Base-by-base conservation (phyloP, 1,139 yeast species). In the Hyphopichia buzzinii region DNA sequence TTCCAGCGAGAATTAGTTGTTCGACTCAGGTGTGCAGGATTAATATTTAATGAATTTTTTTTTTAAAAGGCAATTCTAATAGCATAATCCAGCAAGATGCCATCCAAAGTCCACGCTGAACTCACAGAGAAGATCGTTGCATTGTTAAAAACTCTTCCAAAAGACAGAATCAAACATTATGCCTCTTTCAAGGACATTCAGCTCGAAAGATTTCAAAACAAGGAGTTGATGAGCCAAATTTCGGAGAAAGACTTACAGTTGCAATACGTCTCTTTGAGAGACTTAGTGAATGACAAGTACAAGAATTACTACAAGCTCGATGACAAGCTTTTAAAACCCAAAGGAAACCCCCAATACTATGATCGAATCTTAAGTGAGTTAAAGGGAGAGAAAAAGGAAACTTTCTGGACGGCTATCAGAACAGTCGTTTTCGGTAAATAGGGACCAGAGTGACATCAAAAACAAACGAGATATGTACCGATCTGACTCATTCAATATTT, bases 331-430 rank as follows among this genome's bases (percentile, higher is more conserved):
- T 62, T 78, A 50, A 70, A 62, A 47, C 97, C 97, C 22, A 81
- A 82, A 53, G 95, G 96, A 2, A 86, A 88, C 56, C 90, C 95
- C 2, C 63, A 73, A 34, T 89, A 89, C 54, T 89, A 89, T 54
- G 73, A 70, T 29, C 73, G 94, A 51, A 69, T 89, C 38, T 52
- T 84, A 62, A 69, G 73, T 33, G 95, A 87, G 57, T 72, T 89
- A 34, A 70, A 73, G 40, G 92, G 95, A n/a, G 81, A 82, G 48
- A 72, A 72, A 52, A 81, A 77, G 57, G 95, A 87, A 59, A 74
- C 77, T 14, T 63, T 84, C 37, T 59, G 77, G 41, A 63, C 76
- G 34, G 90, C 90, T 26, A 53, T 82, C 53, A 78, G 81, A 59
- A 81, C 88, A 8, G 86, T 84, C 31, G 52, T 83, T 19, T 74